Base-by-base conservation (phyloP, 768 basidiomycete species). In the Cyclocybe cylindracea region DNA sequence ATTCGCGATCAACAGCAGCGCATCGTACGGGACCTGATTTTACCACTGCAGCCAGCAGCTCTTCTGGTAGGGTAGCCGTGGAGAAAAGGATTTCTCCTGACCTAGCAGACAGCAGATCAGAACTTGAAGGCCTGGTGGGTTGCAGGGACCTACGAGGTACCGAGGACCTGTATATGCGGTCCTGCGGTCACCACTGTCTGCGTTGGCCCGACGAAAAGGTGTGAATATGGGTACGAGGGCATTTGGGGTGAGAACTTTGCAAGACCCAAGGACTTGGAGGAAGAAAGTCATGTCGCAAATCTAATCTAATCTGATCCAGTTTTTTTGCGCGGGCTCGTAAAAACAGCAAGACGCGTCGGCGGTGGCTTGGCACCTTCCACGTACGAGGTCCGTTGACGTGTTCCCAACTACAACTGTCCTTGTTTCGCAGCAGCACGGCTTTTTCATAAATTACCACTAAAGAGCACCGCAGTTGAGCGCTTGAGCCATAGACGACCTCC, bases 11-110 rank as follows among this genome's bases (percentile, higher is more conserved):
- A 4, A 85, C 64, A 1, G 79, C 83, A 13, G 79, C 78, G 57
- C 82, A 86, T 44, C 82, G 75, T 40, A 91, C 71, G 3, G 82
- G 81, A 0, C 85, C 85, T 6, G 80, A 72, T 54, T 78, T 78
- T 16, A 73, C 37, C 2, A 78, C 38, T 4, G 56, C 60, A 6
- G 66, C 66, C 42, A 65, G 66, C 18, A 71, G 64, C 10, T 70
- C 56, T 5, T 52, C 64, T 19, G 68, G 39, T 3, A 71, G 58
- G 10, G 63, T 64, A 8, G 68, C 53, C 0, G 82, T 80, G 10
- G 84, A 79, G 48, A 67, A 60, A 8, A 81, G 60, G 19, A 86
- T 56, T 41, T 66, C 65, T 24, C 86, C 87, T 42, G 78, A 81
- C 55, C 85, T 85, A 66, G 53, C 43, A 24, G 19, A 47, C 43